Evolutionary conservation across 768 basidiomycete species (phyloP), one percentile per base, ranked within the genome.

Genomic region (Kwoniella heveanensis): DNA sequence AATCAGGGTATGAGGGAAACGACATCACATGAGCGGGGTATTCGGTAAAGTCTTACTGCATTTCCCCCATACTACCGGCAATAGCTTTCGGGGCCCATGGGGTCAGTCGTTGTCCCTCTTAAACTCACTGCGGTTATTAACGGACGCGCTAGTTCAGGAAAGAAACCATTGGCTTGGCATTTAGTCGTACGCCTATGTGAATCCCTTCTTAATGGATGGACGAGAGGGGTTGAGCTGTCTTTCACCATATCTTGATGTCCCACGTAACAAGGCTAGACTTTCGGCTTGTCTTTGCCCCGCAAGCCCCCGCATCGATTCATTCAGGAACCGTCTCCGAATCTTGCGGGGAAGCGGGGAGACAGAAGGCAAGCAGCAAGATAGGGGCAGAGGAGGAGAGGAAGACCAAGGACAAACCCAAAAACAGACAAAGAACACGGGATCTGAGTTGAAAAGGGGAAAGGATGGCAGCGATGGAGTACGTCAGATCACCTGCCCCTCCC

Each of bases 41-140:
- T 10, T 17, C 39, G 39, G 39, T 44, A 44, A 19, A 44, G 32
- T 32, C 32, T 32, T 32, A 32, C n/a, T 36, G 39, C 17, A 8
- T 4, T 44, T 17, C 39, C 39, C 39, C 32, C 32, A n/a, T n/a
- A n/a, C n/a, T n/a, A 44, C 39, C 39, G 39, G 39, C 17, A 44
- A 44, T 44, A 44, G 39, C 39, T 44, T 17, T 19, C 3, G 39
- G 39, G 39, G 17, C 39, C 39, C 39, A 44, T 44, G 39, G 39
- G 39, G 39, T 3, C 39, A n/a, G n/a, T n/a, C n/a, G n/a, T n/a
- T n/a, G n/a, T n/a, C n/a, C n/a, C n/a, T n/a, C n/a, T n/a, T n/a
- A n/a, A n/a, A n/a, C n/a, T n/a, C n/a, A n/a, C 39, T 44, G 39
- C 39, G 39, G 39, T 44, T 44, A 44, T 44, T 19, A 44, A 44